Base-by-base conservation (phyloP, 805 yeast species). In the Priceomyces melissophilus region DNA sequence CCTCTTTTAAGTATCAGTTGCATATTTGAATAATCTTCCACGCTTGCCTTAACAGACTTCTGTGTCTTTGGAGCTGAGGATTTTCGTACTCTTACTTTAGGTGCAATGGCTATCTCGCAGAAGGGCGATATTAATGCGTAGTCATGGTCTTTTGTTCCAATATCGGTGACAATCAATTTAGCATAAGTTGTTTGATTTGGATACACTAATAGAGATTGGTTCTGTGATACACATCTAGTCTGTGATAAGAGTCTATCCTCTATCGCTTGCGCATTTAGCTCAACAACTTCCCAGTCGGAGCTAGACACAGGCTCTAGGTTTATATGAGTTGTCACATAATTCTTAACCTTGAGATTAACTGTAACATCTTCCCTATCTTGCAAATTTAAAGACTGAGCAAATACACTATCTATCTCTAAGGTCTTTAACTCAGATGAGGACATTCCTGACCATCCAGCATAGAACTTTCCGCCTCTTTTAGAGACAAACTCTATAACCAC, bases 231-330 rank as follows among this genome's bases (percentile, higher is more conserved):
- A 37, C 90, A 84, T 43, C 97, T 69, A 1, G 95, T 81, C 57
- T 91, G 97, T 41, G 82, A 78, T 28, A 91, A 65, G 50, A 90
- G 72, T 47, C 78, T 77, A 35, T 80, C 78, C 55, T 91, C 97
- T 17, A 91, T 73, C 32, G 73, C 76, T 23, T 75, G 79, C 2
- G 96, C 91, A 59, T 91, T 86, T 2, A 84, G 61, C 55, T 90
- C 96, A 2, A 89, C 85, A 20, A 87, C 66, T 49, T 90, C 97
- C 97, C 97, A 91, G 56, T 91, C 99, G 4, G 83, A 73, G 2
- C 81, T 60, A 0, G 87, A 73, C 13, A 76, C 62, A 0, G 98
- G 98, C 53, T 87, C 96, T 33, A 91, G 71, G 52, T 78, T 81
- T 2, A 90, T 81, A 3, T 80, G 77, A 4, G 71, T 66, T 1